A percentile compares a stretch with the other conserved stretches of the same genome.
Evolutionary conservation across 2,329 filamentous ascomycete species (phyloP).

Genomic region (Ophiostoma sp.): DNA sequence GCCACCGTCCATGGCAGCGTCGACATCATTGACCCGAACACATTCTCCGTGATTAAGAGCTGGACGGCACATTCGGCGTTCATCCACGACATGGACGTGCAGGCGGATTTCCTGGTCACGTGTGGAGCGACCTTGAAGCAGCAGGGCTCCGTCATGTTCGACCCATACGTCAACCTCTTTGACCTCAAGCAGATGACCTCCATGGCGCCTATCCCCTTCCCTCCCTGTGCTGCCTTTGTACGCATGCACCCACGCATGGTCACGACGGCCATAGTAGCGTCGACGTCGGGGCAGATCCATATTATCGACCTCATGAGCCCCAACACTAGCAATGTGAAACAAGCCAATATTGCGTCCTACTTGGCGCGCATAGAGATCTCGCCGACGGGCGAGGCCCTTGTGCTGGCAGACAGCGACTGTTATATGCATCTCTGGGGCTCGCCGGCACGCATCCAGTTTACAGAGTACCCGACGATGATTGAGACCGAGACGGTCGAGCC

Average conservation of each 20-base stretch:
- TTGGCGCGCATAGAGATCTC: constrained; percentile 83
- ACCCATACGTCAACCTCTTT: constrained; percentile 92
- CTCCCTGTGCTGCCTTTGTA: constrained; percentile 88
- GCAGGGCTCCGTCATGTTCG: constrained; percentile 73
- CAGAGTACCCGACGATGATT: constrained; percentile 73
- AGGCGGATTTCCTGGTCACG: constrained; percentile 91
- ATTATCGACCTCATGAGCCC: constrained; percentile 95
- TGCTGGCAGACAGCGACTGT: constrained; percentile 75
- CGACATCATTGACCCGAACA: constrained; percentile 79
- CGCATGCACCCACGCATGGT: constrained; percentile 95
- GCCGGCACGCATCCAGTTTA: constrained; percentile 80
- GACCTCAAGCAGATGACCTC: constrained; percentile 88
- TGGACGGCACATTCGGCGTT: constrained; percentile 89
- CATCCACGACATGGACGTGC: constrained; percentile 96
- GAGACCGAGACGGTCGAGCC: constrained; percentile 72
- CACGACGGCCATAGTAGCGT: constrained; percentile 91
- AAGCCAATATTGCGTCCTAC: constrained; percentile 74
- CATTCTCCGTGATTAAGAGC: constrained; percentile 74
- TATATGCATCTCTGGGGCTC: constrained; percentile 87
- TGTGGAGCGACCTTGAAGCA: constrained; percentile 90
- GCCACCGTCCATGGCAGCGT: constrained; percentile 81
- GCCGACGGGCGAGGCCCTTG: constrained; percentile 82
- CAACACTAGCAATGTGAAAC: constrained; percentile 80
- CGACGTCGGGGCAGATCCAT: constrained; percentile 89
- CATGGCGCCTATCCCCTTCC: constrained; percentile 87